Base-by-base conservation (phyloP, 805 yeast species). In the Barnettozyma populi region DNA sequence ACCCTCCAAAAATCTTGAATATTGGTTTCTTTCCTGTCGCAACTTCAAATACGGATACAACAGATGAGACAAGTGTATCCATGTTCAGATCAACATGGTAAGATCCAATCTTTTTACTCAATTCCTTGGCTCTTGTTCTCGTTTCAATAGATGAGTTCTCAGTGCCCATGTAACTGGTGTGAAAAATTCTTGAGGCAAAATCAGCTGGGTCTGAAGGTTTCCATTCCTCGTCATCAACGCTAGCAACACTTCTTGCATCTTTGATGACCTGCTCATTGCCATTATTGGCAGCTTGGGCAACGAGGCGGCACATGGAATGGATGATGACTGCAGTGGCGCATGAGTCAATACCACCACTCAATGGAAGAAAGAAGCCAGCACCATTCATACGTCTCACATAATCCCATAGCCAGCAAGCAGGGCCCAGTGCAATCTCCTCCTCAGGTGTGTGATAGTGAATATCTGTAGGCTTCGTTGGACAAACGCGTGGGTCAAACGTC, bases 391-490 rank as follows among this genome's bases (percentile, higher is more conserved):
- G 78, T 64, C 99, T 79, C 49, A 94, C 74, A 61, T 94, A 94
- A 66, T 94, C 99, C 99, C 99, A 94, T 53, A 94, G 67, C 99
- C 99, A 94, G 65, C 99, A 94, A 0, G 99, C 99, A 0, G 99
- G 99, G 0, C 99, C 99, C 39, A 87, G 71, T 1, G 98, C 97
- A 55, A 94, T 92, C 66, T 94, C 99, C 67, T 94, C 97, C 60
- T 90, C 96, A 3, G 99, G 97, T 2, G 71, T 61, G 66, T 86
- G 95, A 58, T 85, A 84, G 35, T 73, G 74, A 39, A 84, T 73
- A 5, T 70, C 72, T 20, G 67, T 63, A 1, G 76, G 59, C 19
- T 61, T 60, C 0, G 94, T 68, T 18, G 97, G 96, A 10, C 60
- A 65, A 10, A 86, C 67, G 0, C 62, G 59, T 19, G 86, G 80